phyloP scores from a whole-genome alignment of 108 stramenopile species.

The Nannochloropsis salina region DNA sequence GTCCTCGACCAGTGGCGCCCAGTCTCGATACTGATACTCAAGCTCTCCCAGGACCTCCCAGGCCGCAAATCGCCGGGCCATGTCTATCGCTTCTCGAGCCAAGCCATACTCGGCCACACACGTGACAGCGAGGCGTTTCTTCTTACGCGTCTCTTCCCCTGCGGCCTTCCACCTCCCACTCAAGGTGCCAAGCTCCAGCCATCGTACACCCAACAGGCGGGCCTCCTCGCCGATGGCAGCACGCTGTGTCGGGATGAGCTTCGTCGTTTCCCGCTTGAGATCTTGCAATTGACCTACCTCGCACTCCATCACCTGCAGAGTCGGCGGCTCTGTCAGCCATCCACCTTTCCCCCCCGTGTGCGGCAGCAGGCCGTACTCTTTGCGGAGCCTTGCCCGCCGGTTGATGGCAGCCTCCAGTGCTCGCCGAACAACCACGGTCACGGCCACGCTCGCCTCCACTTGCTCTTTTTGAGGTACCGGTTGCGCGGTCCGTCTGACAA shows the following conservation, averaged over 20 bases:
- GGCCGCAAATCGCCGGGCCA: background rate
- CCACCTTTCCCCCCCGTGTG: background rate
- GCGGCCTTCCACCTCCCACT: background rate
- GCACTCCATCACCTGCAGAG: background rate
- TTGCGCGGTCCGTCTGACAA: background rate
- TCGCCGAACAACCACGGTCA: background rate
- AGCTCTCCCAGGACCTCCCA: background rate
- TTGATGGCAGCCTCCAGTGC: background rate
- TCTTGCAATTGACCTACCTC: background rate
- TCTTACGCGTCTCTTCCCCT: background rate
- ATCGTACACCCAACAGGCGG: background rate
- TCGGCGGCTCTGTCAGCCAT: background rate
- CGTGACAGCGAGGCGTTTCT: background rate
- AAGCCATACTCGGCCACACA: background rate
- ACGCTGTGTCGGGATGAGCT: background rate
- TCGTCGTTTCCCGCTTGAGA: background rate
- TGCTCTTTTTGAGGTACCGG: background rate
- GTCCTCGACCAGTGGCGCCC: background rate
- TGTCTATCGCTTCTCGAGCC: background rate
- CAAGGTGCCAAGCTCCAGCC: background rate
- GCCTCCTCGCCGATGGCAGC: conserved; percentile 8
- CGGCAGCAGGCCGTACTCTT: background rate
- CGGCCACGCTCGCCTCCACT: background rate
- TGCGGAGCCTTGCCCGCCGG: background rate
- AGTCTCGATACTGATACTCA: background rate